A percentile compares a stretch with the other conserved stretches of the same genome.
phyloP scores from a whole-genome alignment of 768 basidiomycete genomes.

The Suillus placidus region DNA sequence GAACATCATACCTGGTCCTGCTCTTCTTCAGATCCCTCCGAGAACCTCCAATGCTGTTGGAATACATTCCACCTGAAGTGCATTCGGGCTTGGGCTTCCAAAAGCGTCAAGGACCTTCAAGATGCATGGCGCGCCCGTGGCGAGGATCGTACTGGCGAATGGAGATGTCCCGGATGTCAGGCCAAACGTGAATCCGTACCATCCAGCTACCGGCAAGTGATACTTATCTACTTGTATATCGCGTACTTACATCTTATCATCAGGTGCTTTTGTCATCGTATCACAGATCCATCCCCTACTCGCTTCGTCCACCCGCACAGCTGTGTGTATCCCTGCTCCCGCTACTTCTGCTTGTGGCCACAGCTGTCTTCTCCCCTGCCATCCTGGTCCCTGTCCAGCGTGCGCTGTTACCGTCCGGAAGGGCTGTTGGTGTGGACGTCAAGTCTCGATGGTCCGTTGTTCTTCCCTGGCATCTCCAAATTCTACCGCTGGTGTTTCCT shows the following conservation, averaged over 20 bases:
- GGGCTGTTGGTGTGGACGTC: slow-evolving; percentile 80
- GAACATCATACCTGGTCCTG: slow-evolving; percentile 89
- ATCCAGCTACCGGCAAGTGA: slow-evolving; percentile 62
- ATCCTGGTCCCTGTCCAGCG: slow-evolving; percentile 96
- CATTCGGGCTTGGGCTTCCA: slow-evolving; percentile 84
- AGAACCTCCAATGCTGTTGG: slow-evolving; percentile 71
- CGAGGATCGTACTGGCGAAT: slow-evolving; percentile 70
- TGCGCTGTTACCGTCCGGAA: slow-evolving; percentile 79
- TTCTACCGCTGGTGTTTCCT: slow-evolving; percentile 30
- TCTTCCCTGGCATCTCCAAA: slow-evolving; percentile 31
- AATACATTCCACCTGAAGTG: slow-evolving; percentile 91
- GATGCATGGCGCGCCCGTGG: slow-evolving; percentile 77
- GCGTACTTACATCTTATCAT: slow-evolving; percentile 17
- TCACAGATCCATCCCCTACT: slow-evolving; percentile 69
- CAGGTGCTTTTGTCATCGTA: slow-evolving; percentile 85
- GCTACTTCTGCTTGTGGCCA: slow-evolving; percentile 66
- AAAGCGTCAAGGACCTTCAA: slow-evolving; percentile 71
- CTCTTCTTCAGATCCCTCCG: slow-evolving; percentile 49
- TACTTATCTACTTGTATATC: neutral
- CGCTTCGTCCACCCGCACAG: slow-evolving; percentile 77
- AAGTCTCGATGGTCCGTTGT: slow-evolving; percentile 60
- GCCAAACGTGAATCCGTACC: slow-evolving; percentile 71
- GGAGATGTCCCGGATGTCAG: slow-evolving; percentile 96
- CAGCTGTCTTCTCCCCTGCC: slow-evolving; percentile 82
- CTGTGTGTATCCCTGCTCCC: slow-evolving; percentile 70